A percentile compares a stretch with the other conserved stretches of the same genome.
Evolutionary conservation across 768 basidiomycete genomes (phyloP).

Genomic region (Mycena venus): DNA sequence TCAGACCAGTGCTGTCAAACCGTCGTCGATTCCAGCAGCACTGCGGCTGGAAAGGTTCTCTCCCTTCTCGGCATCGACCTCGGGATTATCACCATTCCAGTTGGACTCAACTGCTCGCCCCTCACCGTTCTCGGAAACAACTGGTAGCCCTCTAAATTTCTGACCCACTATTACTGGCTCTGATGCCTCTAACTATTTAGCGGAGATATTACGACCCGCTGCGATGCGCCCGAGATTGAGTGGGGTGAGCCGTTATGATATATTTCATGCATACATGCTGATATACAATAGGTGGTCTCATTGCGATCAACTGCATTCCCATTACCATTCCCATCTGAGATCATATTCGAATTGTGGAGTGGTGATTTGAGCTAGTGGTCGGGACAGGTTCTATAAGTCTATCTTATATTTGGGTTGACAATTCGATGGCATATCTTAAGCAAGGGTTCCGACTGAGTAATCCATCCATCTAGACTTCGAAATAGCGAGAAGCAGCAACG

Average conservation of each 20-base stretch:
- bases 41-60: slow-evolving; percentile 11
- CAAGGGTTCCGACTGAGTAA: too few species aligned
- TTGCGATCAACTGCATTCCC: slow-evolving; percentile 7
- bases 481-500: too few species aligned
- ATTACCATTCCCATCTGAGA: not conserved
- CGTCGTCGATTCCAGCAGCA: slow-evolving; percentile 22
- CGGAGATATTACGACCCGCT: slow-evolving; percentile 1
- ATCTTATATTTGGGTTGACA: too few species aligned
- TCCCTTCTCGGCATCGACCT: slow-evolving; percentile 18
- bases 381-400: too few species aligned
- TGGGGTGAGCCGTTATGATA: too few species aligned
- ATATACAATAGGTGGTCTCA: too few species aligned
- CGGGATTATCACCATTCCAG: slow-evolving; percentile 12
- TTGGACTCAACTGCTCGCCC: slow-evolving; percentile 30
- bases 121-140: slow-evolving; percentile 28
- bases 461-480: too few species aligned
- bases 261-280: too few species aligned
- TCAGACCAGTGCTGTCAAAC: slow-evolving; percentile 28
- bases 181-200: not conserved
- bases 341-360: too few species aligned
- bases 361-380: too few species aligned
- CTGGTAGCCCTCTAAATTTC: not conserved
- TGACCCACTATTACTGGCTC: too few species aligned
- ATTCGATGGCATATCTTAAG: too few species aligned
- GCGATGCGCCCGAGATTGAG: slow-evolving; percentile 22